Evolutionary conservation across 2,329 filamentous ascomycete species (phyloP).

Genomic region (Verticillium tricorpus): DNA sequence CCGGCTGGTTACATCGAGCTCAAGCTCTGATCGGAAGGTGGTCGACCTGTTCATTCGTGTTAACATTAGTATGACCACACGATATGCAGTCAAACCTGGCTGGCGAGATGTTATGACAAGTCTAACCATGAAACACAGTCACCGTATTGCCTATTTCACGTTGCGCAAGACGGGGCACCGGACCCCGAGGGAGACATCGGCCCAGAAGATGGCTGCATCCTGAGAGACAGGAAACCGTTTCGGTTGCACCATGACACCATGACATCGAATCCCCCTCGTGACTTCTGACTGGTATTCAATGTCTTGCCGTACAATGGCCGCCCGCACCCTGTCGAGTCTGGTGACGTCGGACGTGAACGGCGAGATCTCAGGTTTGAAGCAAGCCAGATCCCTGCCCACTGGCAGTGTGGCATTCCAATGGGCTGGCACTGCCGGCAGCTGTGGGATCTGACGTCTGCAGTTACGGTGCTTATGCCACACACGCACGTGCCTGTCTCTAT

Average conservation of each 20-base stretch:
- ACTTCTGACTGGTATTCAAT: background rate
- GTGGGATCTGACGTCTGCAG: background rate
- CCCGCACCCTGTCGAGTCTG: background rate
- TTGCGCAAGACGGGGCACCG: too few species aligned
- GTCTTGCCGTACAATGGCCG: background rate
- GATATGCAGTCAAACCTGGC: too few species aligned
- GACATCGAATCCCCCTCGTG: background rate
- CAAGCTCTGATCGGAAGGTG: too few species aligned
- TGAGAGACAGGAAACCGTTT: background rate
- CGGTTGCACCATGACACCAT: background rate
- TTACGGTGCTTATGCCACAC: background rate
- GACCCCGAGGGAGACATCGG: background rate
- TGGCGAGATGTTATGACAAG: too few species aligned
- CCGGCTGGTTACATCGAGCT: too few species aligned
- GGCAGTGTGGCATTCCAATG: background rate
- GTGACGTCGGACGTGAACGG: background rate
- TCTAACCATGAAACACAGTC: too few species aligned
- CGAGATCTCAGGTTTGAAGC: background rate
- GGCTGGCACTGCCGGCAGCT: background rate
- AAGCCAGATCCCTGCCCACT: background rate
- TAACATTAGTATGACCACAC: too few species aligned
- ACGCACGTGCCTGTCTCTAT: too few species aligned
- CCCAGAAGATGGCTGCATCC: background rate
- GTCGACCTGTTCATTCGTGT: too few species aligned
- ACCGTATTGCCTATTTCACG: too few species aligned